Evolutionary conservation across 441 rosid species (phyloP).

Genomic region (Hypseocharis bilobata): DNA sequence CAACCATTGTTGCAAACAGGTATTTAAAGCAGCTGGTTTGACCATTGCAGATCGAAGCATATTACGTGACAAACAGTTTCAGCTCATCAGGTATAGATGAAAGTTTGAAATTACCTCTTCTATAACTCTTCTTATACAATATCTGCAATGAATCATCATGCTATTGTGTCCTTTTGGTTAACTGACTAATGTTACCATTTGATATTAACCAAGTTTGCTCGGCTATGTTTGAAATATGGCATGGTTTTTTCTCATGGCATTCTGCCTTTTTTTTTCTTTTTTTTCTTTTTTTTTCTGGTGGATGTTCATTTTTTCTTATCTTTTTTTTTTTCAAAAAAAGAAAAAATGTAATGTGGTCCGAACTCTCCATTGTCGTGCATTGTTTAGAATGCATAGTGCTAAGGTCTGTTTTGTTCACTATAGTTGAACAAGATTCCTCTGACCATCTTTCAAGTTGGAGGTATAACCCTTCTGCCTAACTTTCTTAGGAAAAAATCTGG

Average conservation of each 20-base stretch:
- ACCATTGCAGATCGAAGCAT: conserved; percentile 59
- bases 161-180: background rate
- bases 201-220: background rate
- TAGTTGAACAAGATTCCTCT: no score
- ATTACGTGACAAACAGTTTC: conserved; percentile 73
- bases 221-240: background rate
- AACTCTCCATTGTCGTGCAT: background rate
- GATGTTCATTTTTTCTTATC: no score
- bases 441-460: no score
- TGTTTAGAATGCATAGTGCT: background rate
- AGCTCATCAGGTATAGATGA: conserved; percentile 71
- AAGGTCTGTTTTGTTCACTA: background rate
- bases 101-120: background rate
- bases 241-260: background rate
- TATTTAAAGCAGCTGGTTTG: conserved; percentile 71
- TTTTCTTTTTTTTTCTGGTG: background rate
- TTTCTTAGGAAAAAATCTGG: no score
- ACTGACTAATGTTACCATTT: background rate
- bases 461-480: no score
- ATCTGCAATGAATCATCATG: no score
- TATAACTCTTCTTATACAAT: background rate
- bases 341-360: background rate
- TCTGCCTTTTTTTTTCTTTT: no score
- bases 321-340: background rate
- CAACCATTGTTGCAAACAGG: conserved; percentile 34